These are phyloP conservation scores for Lagenidium giganteum DNA, from an alignment of 352 stramenopile genomes.

Conservation along the genomic window DNA sequence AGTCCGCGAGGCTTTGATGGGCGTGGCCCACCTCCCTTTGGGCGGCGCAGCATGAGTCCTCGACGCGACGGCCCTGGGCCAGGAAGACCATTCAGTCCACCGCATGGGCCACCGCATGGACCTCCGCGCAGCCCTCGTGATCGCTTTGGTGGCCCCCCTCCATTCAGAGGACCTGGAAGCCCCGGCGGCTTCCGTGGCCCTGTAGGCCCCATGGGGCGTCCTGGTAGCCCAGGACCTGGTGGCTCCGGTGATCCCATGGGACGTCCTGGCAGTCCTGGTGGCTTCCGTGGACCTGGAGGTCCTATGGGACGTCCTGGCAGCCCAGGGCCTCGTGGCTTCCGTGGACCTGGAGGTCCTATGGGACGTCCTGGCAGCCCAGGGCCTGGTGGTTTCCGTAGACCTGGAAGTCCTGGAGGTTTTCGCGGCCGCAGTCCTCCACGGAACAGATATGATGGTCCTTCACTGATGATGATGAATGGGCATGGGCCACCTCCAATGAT, in stretches of 20 bases:
- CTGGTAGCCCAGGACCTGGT: not conserved
- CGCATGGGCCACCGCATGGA: not conserved
- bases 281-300: conserved; percentile 3
- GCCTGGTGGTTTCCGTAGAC: not conserved
- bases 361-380: not conserved
- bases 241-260: not conserved
- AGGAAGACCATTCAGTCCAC: not conserved
- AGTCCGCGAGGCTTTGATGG: too few relatives aligned
- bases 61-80: too few relatives aligned
- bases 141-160: not conserved
- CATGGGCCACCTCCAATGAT: not conserved
- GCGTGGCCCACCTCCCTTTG: too few relatives aligned
- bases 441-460: not conserved
- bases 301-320: not conserved
- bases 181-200: too few relatives aligned
- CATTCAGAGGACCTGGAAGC: not conserved
- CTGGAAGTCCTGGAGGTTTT: conserved; percentile 2
- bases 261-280: conserved; percentile 1
- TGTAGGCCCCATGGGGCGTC: not conserved
- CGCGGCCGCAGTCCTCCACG: conserved; percentile 4
- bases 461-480: not conserved
- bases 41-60: too few relatives aligned
- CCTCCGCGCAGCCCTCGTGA: not conserved
- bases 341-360: not conserved
- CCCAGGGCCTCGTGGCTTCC: not conserved